Percentiles rank a stretch among this genome's conserved stretches.
phyloP scores from a whole-genome alignment of 1,139 yeast genomes.

The Kurtzmaniella quercitrusa region DNA sequence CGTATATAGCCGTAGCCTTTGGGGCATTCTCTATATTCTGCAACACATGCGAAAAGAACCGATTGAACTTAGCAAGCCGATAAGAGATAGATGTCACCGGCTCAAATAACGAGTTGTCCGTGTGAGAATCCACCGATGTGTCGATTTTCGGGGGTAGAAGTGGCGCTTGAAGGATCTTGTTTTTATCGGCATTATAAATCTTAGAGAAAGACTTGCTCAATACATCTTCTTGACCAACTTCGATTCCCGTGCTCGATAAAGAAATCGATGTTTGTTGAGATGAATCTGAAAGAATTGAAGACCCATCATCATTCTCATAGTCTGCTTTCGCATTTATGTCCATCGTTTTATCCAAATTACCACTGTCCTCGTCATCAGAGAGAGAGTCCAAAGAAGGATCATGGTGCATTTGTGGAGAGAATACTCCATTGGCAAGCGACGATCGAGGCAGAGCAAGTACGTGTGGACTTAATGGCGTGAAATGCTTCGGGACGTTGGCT shows the following conservation, averaged over 20 bases:
- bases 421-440: slow-evolving; percentile 1
- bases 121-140: slow-evolving; percentile 2
- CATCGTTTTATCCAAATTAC: slow-evolving; percentile 17
- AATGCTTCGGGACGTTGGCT: slow-evolving; percentile 15
- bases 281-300: slow-evolving; percentile 14
- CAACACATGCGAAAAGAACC: slow-evolving; percentile 17
- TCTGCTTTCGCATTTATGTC: slow-evolving; percentile 4
- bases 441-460: slow-evolving; percentile 3
- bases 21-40: neutral
- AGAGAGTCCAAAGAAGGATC: slow-evolving; percentile 1
- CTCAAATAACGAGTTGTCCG: slow-evolving; percentile 9
- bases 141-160: slow-evolving; percentile 9
- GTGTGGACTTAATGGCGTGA: neutral
- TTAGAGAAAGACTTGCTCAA: slow-evolving; percentile 21
- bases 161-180: slow-evolving; percentile 31
- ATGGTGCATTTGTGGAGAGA: slow-evolving; percentile 2
- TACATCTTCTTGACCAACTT: slow-evolving; percentile 16
- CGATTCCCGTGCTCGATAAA: slow-evolving; percentile 18
- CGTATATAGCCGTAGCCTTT: slow-evolving; percentile 21
- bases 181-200: slow-evolving; percentile 34
- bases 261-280: slow-evolving; percentile 17
- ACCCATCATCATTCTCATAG: slow-evolving; percentile 13
- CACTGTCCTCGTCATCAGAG: slow-evolving; percentile 8
- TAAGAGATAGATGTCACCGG: slow-evolving; percentile 18
- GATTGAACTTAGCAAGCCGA: slow-evolving; percentile 21